Evolutionary conservation across 352 stramenopile genomes (phyloP), one percentile per base, ranked within the genome.

Genomic region (Phytopythium boreale): DNA sequence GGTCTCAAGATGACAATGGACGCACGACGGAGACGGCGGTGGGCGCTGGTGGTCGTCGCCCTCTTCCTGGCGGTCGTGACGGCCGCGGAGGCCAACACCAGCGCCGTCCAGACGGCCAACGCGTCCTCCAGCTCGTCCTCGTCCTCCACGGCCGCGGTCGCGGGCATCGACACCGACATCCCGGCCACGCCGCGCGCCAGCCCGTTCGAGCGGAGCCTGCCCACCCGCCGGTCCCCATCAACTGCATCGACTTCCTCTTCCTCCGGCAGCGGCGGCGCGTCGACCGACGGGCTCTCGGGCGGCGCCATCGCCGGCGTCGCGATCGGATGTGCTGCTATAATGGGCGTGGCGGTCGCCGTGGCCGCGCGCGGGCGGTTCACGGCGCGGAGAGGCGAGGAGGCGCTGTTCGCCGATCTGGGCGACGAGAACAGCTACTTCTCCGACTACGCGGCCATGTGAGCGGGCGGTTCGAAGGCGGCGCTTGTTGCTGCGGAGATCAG

Each of bases 371-470:
- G 72, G 5, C 75, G 75, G 66, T 65, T 62, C 46, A 67, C 69
- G 50, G 62, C 63, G 31, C 66, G 68, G 58, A 68, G 65, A 37
- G 66, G 68, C 41, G 75, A 83, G 34, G 73, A 74, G 49, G 66
- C 65, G 27, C 72, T 78, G 60, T 84, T 81, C 59, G 55, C 74
- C 39, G 73, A 84, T 24, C 50, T 84, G 2, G 76, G 71, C 36
- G 76, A 84, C 60, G 70, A 80, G 19, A 68, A 76, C 49, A 52
- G 58, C 12, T 71, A 76, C 20, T 76, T 69, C 36, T 73, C 70
- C 31, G 68, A 81, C 64, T 84, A 84, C 44, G 76, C 76, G 39
- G 76, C 76, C 19, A 84, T 84, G 76, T 84, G 29, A 59, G 22
- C 27, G 27, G 14, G 1, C 26, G 5, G 22, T 31, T 24, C 20